Evolutionary conservation across 495 filamentous ascomycete genomes (phyloP).

Genomic region (Pseudoneurospora amorphoporcata): DNA sequence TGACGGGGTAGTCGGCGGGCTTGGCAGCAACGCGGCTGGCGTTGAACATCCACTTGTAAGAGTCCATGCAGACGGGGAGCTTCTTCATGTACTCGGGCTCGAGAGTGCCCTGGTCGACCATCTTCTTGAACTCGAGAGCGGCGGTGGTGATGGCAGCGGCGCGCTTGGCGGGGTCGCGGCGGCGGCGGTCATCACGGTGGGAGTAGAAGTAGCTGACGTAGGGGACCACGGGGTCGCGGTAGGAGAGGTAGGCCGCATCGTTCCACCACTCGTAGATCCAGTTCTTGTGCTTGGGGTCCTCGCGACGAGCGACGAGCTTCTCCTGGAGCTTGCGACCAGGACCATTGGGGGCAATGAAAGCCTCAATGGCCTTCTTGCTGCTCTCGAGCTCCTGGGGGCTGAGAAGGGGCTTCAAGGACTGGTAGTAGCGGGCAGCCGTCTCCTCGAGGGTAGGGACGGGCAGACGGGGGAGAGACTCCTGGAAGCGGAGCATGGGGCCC

Average conservation of each 20-base stretch:
- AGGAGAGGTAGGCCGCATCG: conserved; percentile 76
- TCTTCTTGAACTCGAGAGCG: conserved; percentile 83
- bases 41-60: conserved; percentile 99
- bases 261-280: conserved; percentile 99
- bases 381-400: conserved; percentile 59
- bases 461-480: conserved; percentile 84
- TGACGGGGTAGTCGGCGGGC: conserved; percentile 71
- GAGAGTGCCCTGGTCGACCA: conserved; percentile 71
- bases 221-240: conserved; percentile 92
- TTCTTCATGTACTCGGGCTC: conserved; percentile 98
- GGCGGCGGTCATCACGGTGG: conserved; percentile 82
- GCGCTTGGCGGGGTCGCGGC: conserved; percentile 81
- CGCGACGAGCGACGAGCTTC: conserved; percentile 68
- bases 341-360: conserved; percentile 73
- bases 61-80: conserved; percentile 91
- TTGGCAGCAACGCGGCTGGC: conserved; percentile 76
- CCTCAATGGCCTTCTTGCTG: conserved; percentile 72
- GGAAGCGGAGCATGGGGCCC: conserved; percentile 88
- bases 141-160: conserved; percentile 83
- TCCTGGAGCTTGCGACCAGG: conserved; percentile 80
- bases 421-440: conserved; percentile 82
- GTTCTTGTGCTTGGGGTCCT: conserved; percentile 78
- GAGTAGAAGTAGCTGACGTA: conserved; percentile 99
- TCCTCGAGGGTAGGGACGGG: conserved; percentile 93
- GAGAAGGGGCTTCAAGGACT: conserved; percentile 78